Conservation (phyloP, 2,329 filamentous ascomycete genomes). For the Microsporum ferrugineum region DNA sequence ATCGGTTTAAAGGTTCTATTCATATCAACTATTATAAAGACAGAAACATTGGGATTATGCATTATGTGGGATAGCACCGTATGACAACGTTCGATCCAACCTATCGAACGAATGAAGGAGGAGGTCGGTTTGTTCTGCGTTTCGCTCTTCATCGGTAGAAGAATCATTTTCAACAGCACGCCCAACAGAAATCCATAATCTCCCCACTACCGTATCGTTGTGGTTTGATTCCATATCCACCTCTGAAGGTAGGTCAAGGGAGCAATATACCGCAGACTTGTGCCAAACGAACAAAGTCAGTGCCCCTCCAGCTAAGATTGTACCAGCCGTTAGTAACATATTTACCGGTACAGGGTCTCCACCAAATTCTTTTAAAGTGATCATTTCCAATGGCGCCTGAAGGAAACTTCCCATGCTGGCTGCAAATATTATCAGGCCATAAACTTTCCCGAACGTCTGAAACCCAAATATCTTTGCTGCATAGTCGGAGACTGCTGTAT, state of each 20-base stretch:
- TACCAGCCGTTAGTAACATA: conserved; percentile 50
- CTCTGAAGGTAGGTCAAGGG: not conserved
- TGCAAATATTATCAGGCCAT: conserved; percentile 78
- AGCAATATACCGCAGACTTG: conserved; percentile 17
- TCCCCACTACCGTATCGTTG: not conserved
- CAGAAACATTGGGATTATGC: not conserved
- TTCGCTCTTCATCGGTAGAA: not conserved
- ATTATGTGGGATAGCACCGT: not conserved
- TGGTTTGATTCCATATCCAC: not conserved
- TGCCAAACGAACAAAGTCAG: conserved; percentile 56
- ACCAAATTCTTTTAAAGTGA: conserved; percentile 60
- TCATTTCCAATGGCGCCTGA: conserved; percentile 65
- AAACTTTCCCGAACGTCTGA: conserved; percentile 80
- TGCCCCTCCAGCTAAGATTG: conserved; percentile 51
- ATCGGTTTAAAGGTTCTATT: not conserved
- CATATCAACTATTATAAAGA: not conserved
- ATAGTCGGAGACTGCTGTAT: conserved; percentile 83
- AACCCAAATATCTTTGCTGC: conserved; percentile 88
- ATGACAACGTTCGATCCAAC: not conserved
- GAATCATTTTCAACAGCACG: not conserved
- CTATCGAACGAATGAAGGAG: not conserved
- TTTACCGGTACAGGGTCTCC: conserved; percentile 72
- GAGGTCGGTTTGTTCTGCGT: not conserved
- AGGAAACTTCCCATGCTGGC: conserved; percentile 74
- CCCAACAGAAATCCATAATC: not conserved